A percentile compares a stretch with the other conserved stretches of the same genome.
Evolutionary conservation across 768 basidiomycete species (phyloP).

Genomic region (Hydnomerulius pinastri): DNA sequence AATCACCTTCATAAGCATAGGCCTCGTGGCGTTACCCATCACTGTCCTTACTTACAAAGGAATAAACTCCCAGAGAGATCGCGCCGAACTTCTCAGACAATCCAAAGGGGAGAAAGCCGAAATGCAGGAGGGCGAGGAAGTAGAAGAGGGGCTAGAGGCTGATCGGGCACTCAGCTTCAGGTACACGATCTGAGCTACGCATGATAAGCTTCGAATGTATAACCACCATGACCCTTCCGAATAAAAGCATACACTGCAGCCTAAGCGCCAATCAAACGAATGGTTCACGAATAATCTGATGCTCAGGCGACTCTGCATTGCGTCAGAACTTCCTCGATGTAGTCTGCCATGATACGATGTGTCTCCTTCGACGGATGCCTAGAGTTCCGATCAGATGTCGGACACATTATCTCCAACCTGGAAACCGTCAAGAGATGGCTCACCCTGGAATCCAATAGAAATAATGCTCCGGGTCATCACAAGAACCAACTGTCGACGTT

Average conservation of each 20-base stretch:
- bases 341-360: slow-evolving; percentile 55
- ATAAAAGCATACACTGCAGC: too few species aligned
- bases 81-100: neutral
- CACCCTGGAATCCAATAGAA: slow-evolving; percentile 58
- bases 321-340: slow-evolving; percentile 42
- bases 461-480: slow-evolving; percentile 46
- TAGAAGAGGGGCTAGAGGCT: slow-evolving; percentile 8
- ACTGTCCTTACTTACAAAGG: slow-evolving; percentile 50
- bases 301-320: slow-evolving; percentile 35
- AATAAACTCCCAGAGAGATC: slow-evolving; percentile 59
- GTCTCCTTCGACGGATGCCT: slow-evolving; percentile 55
- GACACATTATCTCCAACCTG: too few species aligned
- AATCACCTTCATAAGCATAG: slow-evolving; percentile 70
- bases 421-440: slow-evolving; percentile 9
- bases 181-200: slow-evolving; percentile 47
- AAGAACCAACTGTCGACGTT: slow-evolving; percentile 32
- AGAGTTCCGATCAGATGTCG: neutral
- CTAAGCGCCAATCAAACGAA: too few species aligned
- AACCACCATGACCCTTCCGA: too few species aligned
- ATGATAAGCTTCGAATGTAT: too few species aligned
- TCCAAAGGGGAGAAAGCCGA: neutral
- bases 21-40: slow-evolving; percentile 52
- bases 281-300: too few species aligned
- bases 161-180: slow-evolving; percentile 61
- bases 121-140: neutral